phyloP scores from a whole-genome alignment of 495 filamentous ascomycete genomes.

The Schizothecium vesticola region DNA sequence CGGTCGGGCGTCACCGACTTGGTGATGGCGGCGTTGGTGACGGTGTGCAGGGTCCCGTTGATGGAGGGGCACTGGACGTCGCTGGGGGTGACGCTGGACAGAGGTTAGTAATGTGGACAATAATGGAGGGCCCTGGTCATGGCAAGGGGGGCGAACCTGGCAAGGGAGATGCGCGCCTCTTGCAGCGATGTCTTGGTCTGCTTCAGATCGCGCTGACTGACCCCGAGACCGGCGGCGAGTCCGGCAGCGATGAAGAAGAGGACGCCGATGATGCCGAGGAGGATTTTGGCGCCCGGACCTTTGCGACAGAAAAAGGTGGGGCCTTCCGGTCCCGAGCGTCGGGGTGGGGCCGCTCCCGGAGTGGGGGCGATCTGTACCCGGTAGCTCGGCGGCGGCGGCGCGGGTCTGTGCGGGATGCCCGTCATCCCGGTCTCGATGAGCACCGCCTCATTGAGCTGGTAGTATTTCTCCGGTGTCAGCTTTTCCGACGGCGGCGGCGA shows the following conservation, averaged over 20 bases:
- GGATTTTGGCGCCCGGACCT: background rate
- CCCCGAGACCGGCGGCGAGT: background rate
- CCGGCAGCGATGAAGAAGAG: constrained; percentile 3
- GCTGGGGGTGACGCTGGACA: background rate
- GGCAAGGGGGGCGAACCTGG: background rate
- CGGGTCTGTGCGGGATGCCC: background rate
- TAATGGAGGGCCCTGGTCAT: constrained; percentile 3
- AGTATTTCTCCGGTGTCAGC: background rate
- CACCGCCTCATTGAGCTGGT: background rate
- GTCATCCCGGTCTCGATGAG: background rate
- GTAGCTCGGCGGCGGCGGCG: background rate
- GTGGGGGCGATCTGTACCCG: background rate
- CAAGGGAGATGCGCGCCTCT: background rate
- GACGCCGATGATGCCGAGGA: background rate
- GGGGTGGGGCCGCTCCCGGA: background rate
- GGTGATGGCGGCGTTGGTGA: background rate
- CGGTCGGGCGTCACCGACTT: background rate
- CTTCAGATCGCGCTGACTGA: background rate
- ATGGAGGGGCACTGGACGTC: constrained; percentile 3
- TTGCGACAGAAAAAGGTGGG: constrained; percentile 51
- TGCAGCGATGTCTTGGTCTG: background rate
- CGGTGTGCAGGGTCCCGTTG: background rate
- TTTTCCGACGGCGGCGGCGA: background rate
- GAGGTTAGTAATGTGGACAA: background rate
- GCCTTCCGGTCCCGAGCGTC: constrained; percentile 37